Evolutionary conservation across 495 filamentous ascomycete genomes (phyloP).

Genomic region (Aspergillus nidulans): DNA sequence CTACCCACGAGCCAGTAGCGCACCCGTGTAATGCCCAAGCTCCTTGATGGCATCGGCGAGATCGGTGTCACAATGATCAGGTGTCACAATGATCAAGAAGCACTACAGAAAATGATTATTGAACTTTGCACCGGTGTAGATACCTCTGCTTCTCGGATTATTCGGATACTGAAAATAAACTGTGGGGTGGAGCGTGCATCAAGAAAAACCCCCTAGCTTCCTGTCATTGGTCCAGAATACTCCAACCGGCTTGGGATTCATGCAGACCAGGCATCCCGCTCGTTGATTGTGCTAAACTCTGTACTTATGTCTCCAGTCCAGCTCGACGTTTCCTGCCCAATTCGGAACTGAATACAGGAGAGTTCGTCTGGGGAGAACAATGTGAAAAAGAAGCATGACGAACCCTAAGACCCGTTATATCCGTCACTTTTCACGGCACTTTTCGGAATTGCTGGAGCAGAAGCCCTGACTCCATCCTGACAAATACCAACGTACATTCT

Average conservation of each 20-base stretch:
- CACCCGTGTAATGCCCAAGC: background rate
- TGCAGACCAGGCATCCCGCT: conserved; percentile 1
- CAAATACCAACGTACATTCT: too few relatives aligned
- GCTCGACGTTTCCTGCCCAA: background rate
- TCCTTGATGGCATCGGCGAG: background rate
- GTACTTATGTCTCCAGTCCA: background rate
- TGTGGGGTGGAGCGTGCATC: too few relatives aligned
- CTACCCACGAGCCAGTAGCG: conserved; percentile 4
- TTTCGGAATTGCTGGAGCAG: too few relatives aligned
- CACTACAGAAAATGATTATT: background rate
- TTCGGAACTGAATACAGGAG: background rate
- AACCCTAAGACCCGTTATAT: background rate
- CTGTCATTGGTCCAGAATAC: conserved; percentile 7
- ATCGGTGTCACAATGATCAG: conserved; percentile 2
- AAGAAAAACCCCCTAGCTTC: too few relatives aligned
- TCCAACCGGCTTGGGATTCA: conserved; percentile 4
- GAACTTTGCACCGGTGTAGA: background rate
- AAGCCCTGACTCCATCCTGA: too few relatives aligned
- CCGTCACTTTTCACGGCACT: background rate
- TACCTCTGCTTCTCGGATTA: background rate
- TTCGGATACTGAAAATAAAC: background rate
- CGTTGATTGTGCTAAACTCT: background rate
- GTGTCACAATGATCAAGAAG: background rate
- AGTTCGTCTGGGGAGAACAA: background rate
- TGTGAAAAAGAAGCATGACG: background rate